Evolutionary conservation across 2,329 filamentous ascomycete species (phyloP), one percentile per base, ranked within the genome.

Genomic region (Huntiella abstrusa): DNA sequence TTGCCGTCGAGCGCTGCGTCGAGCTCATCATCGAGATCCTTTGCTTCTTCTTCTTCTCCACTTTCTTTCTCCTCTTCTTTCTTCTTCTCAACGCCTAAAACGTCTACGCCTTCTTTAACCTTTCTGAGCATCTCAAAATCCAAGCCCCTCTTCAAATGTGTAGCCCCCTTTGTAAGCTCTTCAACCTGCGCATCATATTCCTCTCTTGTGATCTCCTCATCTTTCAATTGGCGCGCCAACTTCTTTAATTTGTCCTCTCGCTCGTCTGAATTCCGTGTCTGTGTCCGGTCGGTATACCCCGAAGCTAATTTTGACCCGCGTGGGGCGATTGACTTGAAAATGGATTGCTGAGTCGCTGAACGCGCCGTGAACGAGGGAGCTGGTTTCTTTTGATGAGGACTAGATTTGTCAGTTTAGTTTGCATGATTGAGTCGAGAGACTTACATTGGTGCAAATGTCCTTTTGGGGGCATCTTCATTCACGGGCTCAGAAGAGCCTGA

Each of bases 141-240:
- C 43, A 98, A 63, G 0, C 91, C 91, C 58, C 95, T 96, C 41
- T 96, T 80, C 53, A 95, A 63, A 67, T 94, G 85, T 11, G 86
- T 93, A 54, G 77, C 84, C 5, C 87, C 88, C 3, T 86, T 87
- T 1, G 84, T 74, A 47, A 95, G 84, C 54, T 92, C 73, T 52
- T 73, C 73, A 33, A 81, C 69, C 36, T 88, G 60, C 54, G 71
- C 76, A 55, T 88, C 78, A 58, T 92, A 94, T 0, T 78, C 85
- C 42, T 71, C 72, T 53, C 76, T 71, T 53, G 92, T 83, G 52
- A 96, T 86, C 61, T 93, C 77, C 41, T 83, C 83, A 39, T 86
- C 68, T 61, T 91, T 91, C 53, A 86, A 69, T 54, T 80, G 72
- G 56, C 91, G 77, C 55, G 93, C 86, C 4, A 96, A 66, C 3